Evolutionary conservation across 2,329 filamentous ascomycete species (phyloP), one percentile per base, ranked within the genome.

Genomic region (Hymenoscyphus scutula): DNA sequence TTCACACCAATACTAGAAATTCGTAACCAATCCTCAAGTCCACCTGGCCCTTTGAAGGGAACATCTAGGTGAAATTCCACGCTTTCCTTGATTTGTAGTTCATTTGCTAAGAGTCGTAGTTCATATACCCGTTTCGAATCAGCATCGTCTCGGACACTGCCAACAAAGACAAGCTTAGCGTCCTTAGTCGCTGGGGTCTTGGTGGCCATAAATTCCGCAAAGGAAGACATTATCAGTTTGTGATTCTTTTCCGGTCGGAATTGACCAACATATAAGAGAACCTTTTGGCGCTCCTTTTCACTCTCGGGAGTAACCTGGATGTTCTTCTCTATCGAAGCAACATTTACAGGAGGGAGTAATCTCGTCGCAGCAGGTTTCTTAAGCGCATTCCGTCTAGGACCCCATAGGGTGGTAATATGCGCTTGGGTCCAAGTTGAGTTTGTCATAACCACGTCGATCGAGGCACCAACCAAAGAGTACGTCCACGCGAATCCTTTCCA

Each of bases 241-340:
- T 99, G 95, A 75, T 97, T 97, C 81, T 99, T 99, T 76, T 99
- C 95, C 0, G 95, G 94, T 0, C 95, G 89, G 76, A 99, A 99
- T 75, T 99, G 95, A 1, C 94, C 95, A 70, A 99, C 97, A 78
- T 97, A 99, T 19, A 99, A 81, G 15, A 99, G 78, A 48, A 87
- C 84, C 51, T 86, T 87, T 67, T 91, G 83, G 38, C 95, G 87
- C 58, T 79, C 78, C 69, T 82, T 81, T 74, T 95, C 91, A 74
- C 84, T 92, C 54, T 82, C 82, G 17, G 80, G 79, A 0, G 87
- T 88, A 13, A 97, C 84, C 15, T 89, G 83, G 59, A 98, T 87
- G 41, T 86, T 87, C 32, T 85, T 79, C 71, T 91, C 87, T 19
- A 99, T 82, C 73, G 97, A 92, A 64, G 88, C 84, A 0, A 99